Percentiles rank a stretch among this genome's conserved stretches.
phyloP scores from a whole-genome alignment of 2,329 filamentous ascomycete genomes.

The Colletotrichum eleusines region DNA sequence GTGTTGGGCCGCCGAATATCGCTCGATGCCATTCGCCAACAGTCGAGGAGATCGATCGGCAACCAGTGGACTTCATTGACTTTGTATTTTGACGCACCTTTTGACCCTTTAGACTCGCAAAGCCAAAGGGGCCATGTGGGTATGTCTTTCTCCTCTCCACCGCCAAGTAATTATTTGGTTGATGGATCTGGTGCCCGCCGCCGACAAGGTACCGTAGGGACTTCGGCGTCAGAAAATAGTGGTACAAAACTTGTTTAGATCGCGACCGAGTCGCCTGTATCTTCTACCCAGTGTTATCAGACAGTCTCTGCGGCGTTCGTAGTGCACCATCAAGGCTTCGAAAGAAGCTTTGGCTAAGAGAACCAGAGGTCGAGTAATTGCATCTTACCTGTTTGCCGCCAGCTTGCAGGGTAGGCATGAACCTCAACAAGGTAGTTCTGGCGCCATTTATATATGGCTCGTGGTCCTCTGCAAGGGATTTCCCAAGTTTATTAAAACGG shows the following conservation, averaged over 20 bases:
- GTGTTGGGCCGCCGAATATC: too few species aligned
- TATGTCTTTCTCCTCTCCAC: not conserved
- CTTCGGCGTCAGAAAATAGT: not conserved
- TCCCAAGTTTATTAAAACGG: conserved; percentile 63
- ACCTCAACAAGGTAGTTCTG: not conserved
- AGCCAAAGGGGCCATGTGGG: not conserved
- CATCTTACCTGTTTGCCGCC: not conserved
- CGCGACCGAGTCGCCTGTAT: not conserved
- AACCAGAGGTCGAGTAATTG: not conserved
- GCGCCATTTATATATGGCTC: not conserved
- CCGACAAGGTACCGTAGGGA: not conserved
- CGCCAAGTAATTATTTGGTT: not conserved
- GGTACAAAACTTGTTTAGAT: not conserved
- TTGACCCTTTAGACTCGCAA: not conserved
- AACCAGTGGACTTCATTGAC: not conserved
- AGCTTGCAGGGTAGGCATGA: not conserved
- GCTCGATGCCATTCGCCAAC: too few species aligned
- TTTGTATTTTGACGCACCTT: not conserved
- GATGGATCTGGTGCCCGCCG: not conserved
- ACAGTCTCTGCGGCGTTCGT: too few species aligned
- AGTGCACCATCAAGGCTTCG: too few species aligned
- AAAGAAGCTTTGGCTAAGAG: not conserved
- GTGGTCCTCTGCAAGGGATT: not conserved
- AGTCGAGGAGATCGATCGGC: not conserved
- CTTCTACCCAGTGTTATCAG: too few species aligned